phyloP scores from a whole-genome alignment of 1,284 basidiomycete species.

The Tilletia horrida region DNA sequence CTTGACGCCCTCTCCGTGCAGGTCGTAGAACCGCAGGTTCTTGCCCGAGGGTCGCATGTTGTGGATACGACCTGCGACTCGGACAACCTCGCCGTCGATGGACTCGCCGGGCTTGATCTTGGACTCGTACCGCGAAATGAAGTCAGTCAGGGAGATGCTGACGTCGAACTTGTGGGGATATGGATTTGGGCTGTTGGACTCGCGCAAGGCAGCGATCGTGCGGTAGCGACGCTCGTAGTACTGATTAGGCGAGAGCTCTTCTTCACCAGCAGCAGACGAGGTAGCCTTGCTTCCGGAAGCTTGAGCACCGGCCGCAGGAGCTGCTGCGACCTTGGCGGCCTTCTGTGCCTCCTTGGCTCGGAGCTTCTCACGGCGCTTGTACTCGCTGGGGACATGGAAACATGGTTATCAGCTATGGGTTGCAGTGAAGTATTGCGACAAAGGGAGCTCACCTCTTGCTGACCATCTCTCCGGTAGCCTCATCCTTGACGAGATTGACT shows the following conservation, averaged over 20 bases:
- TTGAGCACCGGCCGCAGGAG: conserved; percentile 26
- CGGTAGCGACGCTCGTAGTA: conserved; percentile 91
- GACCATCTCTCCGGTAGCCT: conserved; percentile 53
- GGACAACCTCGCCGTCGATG: conserved; percentile 56
- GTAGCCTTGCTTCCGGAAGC: conserved; percentile 23
- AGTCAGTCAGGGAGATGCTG: conserved; percentile 71
- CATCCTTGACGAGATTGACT: conserved; percentile 47
- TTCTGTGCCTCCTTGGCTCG: conserved; percentile 79
- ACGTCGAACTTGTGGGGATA: conserved; percentile 99
- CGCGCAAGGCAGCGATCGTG: conserved; percentile 79
- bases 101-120: conserved; percentile 54
- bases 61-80: conserved; percentile 83
- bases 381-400: conserved; percentile 27
- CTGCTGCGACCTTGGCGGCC: conserved; percentile 64
- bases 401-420: background rate
- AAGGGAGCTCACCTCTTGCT: conserved; percentile 43
- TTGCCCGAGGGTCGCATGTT: conserved; percentile 78
- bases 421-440: background rate
- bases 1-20: conserved; percentile 87
- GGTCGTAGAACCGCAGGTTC: conserved; percentile 92
- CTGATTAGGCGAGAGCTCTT: conserved; percentile 63
- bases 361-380: conserved; percentile 57
- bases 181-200: conserved; percentile 75
- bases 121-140: conserved; percentile 71
- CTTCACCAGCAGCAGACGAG: conserved; percentile 25